Percentiles rank a stretch among this genome's conserved stretches.
Evolutionary conservation across 2,329 filamentous ascomycete genomes (phyloP).

Genomic region (Diaporthe batatas): DNA sequence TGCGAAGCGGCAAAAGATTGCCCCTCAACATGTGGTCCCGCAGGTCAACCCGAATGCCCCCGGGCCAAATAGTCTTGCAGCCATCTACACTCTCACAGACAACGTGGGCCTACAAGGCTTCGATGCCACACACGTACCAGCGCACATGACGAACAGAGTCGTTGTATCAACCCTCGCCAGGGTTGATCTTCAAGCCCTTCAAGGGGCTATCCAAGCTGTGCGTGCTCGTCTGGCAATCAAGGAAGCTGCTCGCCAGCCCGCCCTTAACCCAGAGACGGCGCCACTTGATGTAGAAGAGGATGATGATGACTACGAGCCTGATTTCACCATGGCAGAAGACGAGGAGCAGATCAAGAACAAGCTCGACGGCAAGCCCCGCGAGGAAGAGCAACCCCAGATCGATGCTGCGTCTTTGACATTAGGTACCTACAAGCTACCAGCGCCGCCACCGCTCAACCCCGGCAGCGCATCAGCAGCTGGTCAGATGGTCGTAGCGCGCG

Average conservation of each 20-base stretch:
- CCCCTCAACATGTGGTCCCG: constrained; percentile 58
- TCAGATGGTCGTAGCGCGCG: constrained; percentile 78
- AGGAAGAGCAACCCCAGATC: constrained; percentile 60
- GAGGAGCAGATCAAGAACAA: constrained; percentile 84
- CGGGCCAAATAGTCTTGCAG: constrained; percentile 82
- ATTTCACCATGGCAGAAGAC: constrained; percentile 83
- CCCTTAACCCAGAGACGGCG: constrained; percentile 69
- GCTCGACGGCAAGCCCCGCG: constrained; percentile 76
- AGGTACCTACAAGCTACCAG: constrained; percentile 83
- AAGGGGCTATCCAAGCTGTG: constrained; percentile 76
- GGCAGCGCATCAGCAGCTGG: constrained; percentile 81
- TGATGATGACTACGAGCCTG: constrained; percentile 92
- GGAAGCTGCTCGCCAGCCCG: constrained; percentile 59
- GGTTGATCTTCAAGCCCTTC: constrained; percentile 76
- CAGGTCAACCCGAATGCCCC: constrained; percentile 79
- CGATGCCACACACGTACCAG: constrained; percentile 83
- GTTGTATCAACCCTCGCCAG: constrained; percentile 82
- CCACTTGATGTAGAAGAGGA: constrained; percentile 79
- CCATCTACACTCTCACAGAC: constrained; percentile 87
- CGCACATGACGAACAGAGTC: constrained; percentile 82
- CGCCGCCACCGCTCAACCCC: constrained; percentile 79
- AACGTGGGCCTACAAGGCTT: constrained; percentile 82
- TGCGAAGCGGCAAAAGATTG: constrained; percentile 84
- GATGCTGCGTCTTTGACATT: constrained; percentile 71
- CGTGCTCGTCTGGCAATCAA: constrained; percentile 63